Conservation (phyloP, 176 grass and related monocot species). For the Aegilops longissima region DNA sequence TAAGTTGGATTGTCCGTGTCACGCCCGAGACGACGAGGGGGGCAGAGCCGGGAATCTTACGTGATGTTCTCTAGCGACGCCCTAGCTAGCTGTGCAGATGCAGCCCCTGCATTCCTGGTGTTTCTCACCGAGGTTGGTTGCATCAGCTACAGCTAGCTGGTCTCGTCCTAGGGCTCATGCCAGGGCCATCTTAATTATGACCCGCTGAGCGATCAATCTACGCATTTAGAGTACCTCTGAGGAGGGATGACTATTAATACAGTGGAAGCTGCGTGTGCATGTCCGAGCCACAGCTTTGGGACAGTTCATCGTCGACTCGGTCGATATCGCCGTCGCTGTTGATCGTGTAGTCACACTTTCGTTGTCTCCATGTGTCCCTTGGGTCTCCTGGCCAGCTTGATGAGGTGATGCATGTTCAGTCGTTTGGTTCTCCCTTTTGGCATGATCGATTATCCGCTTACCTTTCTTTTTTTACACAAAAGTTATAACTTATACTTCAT, state of each 20-base stretch:
- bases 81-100: neutral
- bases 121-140: neutral
- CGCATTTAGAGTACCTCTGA: neutral
- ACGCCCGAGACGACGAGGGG: neutral
- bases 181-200: neutral
- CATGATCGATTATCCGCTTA: too few species aligned
- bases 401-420: too few species aligned
- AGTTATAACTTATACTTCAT: too few species aligned
- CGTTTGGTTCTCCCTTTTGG: too few species aligned
- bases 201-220: neutral
- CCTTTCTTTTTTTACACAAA: too few species aligned
- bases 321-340: neutral
- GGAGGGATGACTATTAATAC: neutral
- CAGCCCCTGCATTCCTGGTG: constrained; percentile 12
- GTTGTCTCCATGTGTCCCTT: too few species aligned
- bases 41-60: neutral
- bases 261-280: neutral
- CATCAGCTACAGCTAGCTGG: neutral
- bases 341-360: too few species aligned
- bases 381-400: too few species aligned
- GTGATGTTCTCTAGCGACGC: neutral
- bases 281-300: neutral
- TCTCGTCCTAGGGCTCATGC: constrained; percentile 4
- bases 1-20: neutral
- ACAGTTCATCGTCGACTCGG: neutral